Percentiles rank a stretch among this genome's conserved stretches.
Conservation (phyloP, 2,329 filamentous ascomycete species). For the Penicillium frequentans region DNA sequence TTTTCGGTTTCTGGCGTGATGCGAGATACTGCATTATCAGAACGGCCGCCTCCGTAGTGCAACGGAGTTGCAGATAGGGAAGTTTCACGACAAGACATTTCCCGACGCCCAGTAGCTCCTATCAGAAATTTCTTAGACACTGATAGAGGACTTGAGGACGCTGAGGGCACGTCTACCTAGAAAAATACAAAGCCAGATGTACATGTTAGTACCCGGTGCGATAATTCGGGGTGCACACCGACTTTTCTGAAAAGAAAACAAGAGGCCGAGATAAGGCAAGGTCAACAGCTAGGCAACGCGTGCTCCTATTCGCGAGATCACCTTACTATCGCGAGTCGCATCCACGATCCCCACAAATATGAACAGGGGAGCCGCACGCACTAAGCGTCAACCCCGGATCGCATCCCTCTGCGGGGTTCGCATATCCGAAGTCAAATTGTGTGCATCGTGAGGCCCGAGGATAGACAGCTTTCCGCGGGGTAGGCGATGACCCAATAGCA, state of each 20-base stretch:
- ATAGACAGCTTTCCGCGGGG: constrained; percentile 7
- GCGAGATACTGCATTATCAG: constrained; percentile 17
- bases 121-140: background rate
- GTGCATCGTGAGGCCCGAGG: background rate
- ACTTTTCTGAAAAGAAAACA: background rate
- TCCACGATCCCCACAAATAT: constrained; percentile 8
- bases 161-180: background rate
- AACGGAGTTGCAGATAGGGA: background rate
- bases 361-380: constrained; percentile 10
- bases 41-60: background rate
- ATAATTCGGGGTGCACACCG: background rate
- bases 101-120: background rate
- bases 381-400: constrained; percentile 10
- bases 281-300: background rate
- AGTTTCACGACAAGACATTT: background rate
- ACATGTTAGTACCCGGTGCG: background rate
- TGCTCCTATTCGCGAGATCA: constrained; percentile 2
- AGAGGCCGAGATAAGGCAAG: background rate
- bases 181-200: background rate
- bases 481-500: background rate
- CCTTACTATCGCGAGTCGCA: background rate
- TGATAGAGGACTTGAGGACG: background rate
- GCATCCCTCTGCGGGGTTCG: constrained; percentile 2
- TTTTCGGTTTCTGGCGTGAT: constrained; percentile 9
- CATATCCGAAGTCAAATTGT: constrained; percentile 1